Conservation (phyloP, 78 protist species). For the Protostelium mycophagum region DNA sequence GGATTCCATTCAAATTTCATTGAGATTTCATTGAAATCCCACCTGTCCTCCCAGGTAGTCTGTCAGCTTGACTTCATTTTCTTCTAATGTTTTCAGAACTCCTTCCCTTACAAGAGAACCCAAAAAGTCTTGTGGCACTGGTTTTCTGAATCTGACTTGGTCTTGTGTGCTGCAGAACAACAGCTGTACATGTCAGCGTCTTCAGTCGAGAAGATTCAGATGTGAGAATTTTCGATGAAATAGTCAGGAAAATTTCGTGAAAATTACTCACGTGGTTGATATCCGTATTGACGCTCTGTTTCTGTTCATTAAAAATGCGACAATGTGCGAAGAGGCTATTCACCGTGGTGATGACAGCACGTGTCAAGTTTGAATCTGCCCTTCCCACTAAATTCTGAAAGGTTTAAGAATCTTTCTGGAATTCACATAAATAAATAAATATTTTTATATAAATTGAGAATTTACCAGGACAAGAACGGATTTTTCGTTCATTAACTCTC, state of each 20-base stretch:
- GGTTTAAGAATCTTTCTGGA: not conserved
- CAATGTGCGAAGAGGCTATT: not conserved
- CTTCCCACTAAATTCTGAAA: not conserved
- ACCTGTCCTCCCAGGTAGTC: not conserved
- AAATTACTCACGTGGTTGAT: not conserved
- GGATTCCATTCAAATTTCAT: too few relatives aligned
- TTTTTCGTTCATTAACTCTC: not conserved
- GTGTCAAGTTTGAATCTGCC: not conserved
- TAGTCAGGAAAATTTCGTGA: not conserved
- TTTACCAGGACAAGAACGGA: not conserved
- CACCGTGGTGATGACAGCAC: not conserved
- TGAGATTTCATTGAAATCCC: too few relatives aligned
- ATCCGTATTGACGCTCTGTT: not conserved
- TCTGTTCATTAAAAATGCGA: not conserved
- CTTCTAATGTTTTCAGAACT: not conserved
- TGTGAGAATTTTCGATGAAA: too few relatives aligned
- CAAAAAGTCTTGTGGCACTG: not conserved
- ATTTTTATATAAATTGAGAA: too few relatives aligned
- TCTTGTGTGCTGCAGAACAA: not conserved
- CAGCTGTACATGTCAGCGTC: not conserved
- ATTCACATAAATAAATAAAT: too few relatives aligned
- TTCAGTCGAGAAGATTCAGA: too few relatives aligned
- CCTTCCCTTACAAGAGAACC: not conserved
- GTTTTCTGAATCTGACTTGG: not conserved
- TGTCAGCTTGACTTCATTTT: not conserved